A percentile compares a stretch with the other conserved stretches of the same genome.
These are phyloP conservation scores for Thraustochytrium sp. DNA, from an alignment of 352 stramenopile genomes.

Conservation along the genomic window DNA sequence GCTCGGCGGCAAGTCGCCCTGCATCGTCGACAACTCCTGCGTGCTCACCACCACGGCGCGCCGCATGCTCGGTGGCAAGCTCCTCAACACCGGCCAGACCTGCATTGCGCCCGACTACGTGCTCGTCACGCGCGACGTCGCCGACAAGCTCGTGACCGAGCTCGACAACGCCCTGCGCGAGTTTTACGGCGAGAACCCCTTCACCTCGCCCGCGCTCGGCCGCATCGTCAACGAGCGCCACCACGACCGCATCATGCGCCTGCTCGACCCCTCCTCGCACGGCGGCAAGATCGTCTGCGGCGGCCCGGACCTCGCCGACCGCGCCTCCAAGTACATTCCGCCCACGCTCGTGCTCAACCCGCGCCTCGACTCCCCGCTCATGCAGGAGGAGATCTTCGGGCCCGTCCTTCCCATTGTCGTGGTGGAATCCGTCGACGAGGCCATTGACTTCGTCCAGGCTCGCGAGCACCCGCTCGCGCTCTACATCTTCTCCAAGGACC, in stretches of 20 bases:
- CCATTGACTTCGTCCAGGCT: slow-evolving; percentile 56
- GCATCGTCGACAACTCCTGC: slow-evolving; percentile 67
- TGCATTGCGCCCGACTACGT: slow-evolving; percentile 89
- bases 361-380: slow-evolving; percentile 55
- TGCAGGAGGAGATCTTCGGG: slow-evolving; percentile 92
- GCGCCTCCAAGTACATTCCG: slow-evolving; percentile 65
- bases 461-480: slow-evolving; percentile 69
- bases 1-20: slow-evolving; percentile 82
- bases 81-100: slow-evolving; percentile 83
- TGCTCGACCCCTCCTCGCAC: slow-evolving; percentile 59
- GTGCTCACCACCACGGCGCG: slow-evolving; percentile 58
- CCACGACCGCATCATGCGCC: slow-evolving; percentile 55
- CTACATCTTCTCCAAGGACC: slow-evolving; percentile 68
- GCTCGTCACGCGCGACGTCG: slow-evolving; percentile 62
- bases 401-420: slow-evolving; percentile 81
- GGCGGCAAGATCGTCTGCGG: slow-evolving; percentile 60
- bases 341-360: slow-evolving; percentile 68
- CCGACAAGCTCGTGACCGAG: slow-evolving; percentile 51
- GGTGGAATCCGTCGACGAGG: slow-evolving; percentile 56
- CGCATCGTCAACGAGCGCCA: slow-evolving; percentile 63
- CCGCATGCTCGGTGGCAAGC: slow-evolving; percentile 74
- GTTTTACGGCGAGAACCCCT: slow-evolving; percentile 62
- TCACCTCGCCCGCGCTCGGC: slow-evolving; percentile 58
- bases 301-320: slow-evolving; percentile 59
- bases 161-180: slow-evolving; percentile 53